Evolutionary conservation across 305 asterid genomes (phyloP).

Genomic region (Rubia tinctorum): DNA sequence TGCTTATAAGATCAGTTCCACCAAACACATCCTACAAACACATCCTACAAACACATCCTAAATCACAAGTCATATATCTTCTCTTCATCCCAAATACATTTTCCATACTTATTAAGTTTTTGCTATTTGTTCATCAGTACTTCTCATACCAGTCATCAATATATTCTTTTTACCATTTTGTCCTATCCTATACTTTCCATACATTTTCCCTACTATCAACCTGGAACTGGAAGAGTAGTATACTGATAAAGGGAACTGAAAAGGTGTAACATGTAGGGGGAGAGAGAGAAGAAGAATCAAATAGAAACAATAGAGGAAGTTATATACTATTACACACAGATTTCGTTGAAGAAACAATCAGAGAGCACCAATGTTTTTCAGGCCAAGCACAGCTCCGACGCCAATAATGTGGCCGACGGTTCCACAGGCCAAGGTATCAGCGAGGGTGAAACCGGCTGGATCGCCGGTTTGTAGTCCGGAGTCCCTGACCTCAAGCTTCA

Average conservation of each 20-base stretch:
- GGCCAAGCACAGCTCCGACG: slow-evolving; percentile 95
- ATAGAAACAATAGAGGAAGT: neutral
- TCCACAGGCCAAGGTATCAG: slow-evolving; percentile 94
- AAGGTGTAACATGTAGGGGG: neutral
- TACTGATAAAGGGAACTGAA: neutral
- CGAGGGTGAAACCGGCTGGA: slow-evolving; percentile 95
- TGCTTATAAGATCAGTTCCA: no score
- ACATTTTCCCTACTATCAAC: neutral
- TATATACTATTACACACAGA: neutral
- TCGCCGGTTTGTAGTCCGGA: slow-evolving; percentile 95
- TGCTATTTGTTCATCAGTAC: neutral
- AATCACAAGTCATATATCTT: no score
- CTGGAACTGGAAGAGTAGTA: neutral
- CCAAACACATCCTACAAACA: no score
- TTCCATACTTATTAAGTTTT: neutral
- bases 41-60: no score
- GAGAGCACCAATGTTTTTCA: slow-evolving; percentile 65
- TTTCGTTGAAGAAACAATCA: slow-evolving; percentile 22
- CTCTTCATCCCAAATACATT: no score
- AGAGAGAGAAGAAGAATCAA: no score
- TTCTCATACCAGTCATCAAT: neutral
- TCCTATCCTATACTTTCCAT: neutral
- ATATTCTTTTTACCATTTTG: neutral
- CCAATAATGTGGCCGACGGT: slow-evolving; percentile 85
- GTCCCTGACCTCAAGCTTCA: slow-evolving; percentile 73